Evolutionary conservation across 2,329 filamentous ascomycete species (phyloP), one percentile per base, ranked within the genome.

Genomic region (Neurospora crassa): DNA sequence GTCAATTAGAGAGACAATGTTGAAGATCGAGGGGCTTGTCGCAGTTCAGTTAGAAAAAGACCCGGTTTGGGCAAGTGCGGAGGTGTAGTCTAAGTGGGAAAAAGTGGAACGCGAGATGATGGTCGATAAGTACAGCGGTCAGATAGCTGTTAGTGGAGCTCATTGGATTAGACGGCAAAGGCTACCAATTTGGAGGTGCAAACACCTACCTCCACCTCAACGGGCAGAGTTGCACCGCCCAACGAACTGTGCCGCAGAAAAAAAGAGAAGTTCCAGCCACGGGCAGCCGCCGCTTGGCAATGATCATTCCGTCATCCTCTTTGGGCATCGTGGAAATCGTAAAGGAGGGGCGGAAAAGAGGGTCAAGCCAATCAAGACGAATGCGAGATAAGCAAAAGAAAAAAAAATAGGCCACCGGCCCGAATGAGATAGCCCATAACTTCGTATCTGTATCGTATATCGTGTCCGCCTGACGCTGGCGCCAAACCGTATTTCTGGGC

Each of bases 121-220:
- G 14, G 1, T 18, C 6, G 14, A 0, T 11, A 34, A 34, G 24
- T 63, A 63, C 3, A 20, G 20, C 1, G 2, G 6, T 18, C 12
- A 1, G 16, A 1, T 1, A 1, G 47, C 14, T 59, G 47, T 29
- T 53, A 53, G 47, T n/a, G 2, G 1, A 0, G 4, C 2, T 0
- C 0, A 34, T 20, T 16, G 3, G 6, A 2, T 2, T 8, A 0
- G 1, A 5, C 24, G 3, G 12, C 20, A 34, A 4, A 34, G 1
- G 3, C 47, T 59, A 59, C 10, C 24, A 34, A 2, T 11, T 4
- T 6, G 2, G 7, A 18, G 4, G 24, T 1, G 24, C 4, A 1
- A 8, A 37, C 37, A 63, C 53, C 2, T 63, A 63, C 53, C 2
- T 63, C 53, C 3, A 10, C 24, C 0, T 5, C 6, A 63, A 5